Evolutionary conservation across 2,329 filamentous ascomycete species (phyloP), one percentile per base, ranked within the genome.

Genomic region (Colletotrichum chrysophilum): DNA sequence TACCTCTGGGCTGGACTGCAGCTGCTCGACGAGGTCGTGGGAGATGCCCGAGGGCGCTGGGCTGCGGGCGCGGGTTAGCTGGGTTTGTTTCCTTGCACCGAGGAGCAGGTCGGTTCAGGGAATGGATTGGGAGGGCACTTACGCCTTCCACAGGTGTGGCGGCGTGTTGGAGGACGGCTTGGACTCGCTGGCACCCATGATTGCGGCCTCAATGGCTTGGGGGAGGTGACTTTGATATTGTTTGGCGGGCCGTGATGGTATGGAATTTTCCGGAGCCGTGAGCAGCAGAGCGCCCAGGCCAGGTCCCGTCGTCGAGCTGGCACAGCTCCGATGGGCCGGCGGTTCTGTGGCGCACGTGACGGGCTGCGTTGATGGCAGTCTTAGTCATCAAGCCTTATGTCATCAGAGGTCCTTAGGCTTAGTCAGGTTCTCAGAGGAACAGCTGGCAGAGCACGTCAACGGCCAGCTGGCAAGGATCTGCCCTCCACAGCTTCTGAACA

Each of bases 1-100:
- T 90, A 98, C 96, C 92, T 98, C 96, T 80, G 94, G 91, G 88
- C 92, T 98, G 77, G 92, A 91, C 85, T 98, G 95, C 77, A 98
- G 89, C 76, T 93, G 92, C 81, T 98, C 93, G 81, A 97, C 90
- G 81, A 98, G 89, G 82, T 94, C 93, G 82, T 95, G 93, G 79
- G 96, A 98, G 85, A 98, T 84, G 80, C 89, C 87, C 78, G 88
- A 86, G 38, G 89, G 87, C 65, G 87, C 86, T 79, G 82, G 83
- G 80, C 82, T 87, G 81, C 81, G 80, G 56, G 58, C 30, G 38
- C 81, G 74, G 75, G 68, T 77, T 69, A 78, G 71, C 32, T 64
- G 36, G 48, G 38, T 10, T n/a, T 30, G 30, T 32, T 26, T 18
- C 52, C 12, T 26, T 26, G 12, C 52, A 21, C 2, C 32, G 21